Evolutionary conservation across 352 stramenopile genomes (phyloP), one percentile per base, ranked within the genome.

Genomic region (Phytophthora gonapodyides): DNA sequence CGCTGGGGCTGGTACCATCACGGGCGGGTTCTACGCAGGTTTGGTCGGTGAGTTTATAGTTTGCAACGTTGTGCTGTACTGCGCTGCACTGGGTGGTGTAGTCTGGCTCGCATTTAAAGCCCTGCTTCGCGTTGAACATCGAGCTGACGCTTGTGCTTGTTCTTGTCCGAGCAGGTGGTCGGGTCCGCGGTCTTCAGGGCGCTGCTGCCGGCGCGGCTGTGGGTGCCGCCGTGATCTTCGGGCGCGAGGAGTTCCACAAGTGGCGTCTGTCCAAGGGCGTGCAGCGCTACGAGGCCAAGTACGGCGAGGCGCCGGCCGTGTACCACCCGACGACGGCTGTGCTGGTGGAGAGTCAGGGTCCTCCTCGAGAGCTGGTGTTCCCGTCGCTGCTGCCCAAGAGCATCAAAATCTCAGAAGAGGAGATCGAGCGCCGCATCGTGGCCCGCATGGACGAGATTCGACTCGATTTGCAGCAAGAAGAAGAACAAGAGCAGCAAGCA

Each of bases 231-330:
- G 71, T 88, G 12, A 60, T 89, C 54, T 79, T 91, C 46, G 79
- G 80, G 0, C 78, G 77, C 19, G 75, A 89, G 41, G 67, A 93
- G 40, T 95, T 95, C 65, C 67, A 87, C 48, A 78, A 75, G 55
- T 95, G 86, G 86, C 84, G 86, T 33, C 69, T 90, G 34, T 66
- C 75, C 35, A 91, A 89, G 61, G 83, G 76, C 17, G 61, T 94
- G 45, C 76, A 89, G 66, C 82, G 86, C 12, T 95, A 93, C 61
- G 82, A 92, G 38, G 64, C 84, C 30, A 95, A 95, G 58, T 89
- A 90, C 55, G 86, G 86, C 41, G 64, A 67, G 12, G 80, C 75
- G 17, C 80, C 84, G 16, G 71, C 69, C 0, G 67, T 89, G 44
- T 89, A 87, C 53, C 80, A 91, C 57, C 80, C 79, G 10, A 79